Conservation (phyloP, 257 asterid species). For the Fraxinus pennsylvanica region DNA sequence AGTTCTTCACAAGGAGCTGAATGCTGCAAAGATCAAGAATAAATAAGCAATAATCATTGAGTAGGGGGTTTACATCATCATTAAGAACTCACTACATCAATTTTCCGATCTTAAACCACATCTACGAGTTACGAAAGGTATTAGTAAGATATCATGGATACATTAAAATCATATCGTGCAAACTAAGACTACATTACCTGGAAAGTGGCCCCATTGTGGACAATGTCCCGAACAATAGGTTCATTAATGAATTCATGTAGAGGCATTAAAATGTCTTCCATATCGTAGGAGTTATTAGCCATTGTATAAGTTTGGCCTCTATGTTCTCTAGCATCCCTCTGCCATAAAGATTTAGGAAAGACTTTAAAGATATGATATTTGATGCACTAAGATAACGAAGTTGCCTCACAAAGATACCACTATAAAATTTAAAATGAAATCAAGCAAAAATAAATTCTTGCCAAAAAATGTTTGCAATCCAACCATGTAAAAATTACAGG, state of each 20-base stretch:
- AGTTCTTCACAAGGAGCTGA: neutral
- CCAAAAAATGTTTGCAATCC: conserved; percentile 10
- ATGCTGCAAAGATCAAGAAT: neutral
- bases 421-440: neutral
- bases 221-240: conserved; percentile 75
- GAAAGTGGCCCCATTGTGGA: conserved; percentile 96
- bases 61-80: conserved; percentile 8
- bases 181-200: conserved; percentile 56
- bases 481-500: neutral
- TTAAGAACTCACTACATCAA: neutral
- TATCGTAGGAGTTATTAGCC: conserved; percentile 66
- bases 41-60: conserved; percentile 4
- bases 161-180: conserved; percentile 1
- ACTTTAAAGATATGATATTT: conserved; percentile 12
- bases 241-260: conserved; percentile 71
- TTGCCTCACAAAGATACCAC: conserved; percentile 8
- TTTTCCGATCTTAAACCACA: conserved; percentile 17
- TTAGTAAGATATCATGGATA: conserved; percentile 11
- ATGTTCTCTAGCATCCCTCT: conserved; percentile 80
- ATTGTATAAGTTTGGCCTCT: conserved; percentile 40
- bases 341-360: conserved; percentile 33
- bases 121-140: conserved; percentile 10
- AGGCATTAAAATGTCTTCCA: conserved; percentile 77
- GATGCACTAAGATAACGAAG: neutral
- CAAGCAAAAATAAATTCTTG: conserved; percentile 6